These are phyloP conservation scores for Psidium guajava DNA, from an alignment of 345 rosid species.

Conservation along the genomic window DNA sequence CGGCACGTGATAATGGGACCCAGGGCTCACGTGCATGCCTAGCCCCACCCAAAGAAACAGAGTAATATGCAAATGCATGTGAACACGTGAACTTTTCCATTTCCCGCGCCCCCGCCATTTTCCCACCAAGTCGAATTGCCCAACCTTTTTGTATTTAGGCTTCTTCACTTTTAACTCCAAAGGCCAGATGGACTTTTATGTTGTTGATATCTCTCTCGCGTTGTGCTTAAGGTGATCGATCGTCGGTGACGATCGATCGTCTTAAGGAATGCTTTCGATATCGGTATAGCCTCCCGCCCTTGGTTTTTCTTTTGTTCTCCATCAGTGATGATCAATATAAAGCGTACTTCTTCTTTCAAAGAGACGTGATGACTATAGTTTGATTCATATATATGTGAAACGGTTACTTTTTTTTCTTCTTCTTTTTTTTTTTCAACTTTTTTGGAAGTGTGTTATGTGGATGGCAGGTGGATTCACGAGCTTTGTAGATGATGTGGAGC, in stretches of 20 bases:
- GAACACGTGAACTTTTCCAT: neutral
- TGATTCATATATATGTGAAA: accelerated
- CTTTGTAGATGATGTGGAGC: neutral
- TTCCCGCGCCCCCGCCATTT: neutral
- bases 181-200: neutral
- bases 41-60: neutral
- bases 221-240: neutral
- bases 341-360: accelerated
- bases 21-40: neutral
- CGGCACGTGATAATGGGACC: neutral
- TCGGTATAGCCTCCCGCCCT: neutral
- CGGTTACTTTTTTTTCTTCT: neutral
- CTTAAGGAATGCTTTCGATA: neutral
- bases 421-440: neutral
- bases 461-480: neutral
- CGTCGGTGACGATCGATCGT: neutral
- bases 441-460: neutral
- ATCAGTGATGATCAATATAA: neutral
- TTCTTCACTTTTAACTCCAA: neutral
- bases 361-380: neutral
- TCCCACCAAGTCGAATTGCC: neutral
- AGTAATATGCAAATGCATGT: too few relatives aligned
- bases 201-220: neutral
- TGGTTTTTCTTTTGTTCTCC: neutral
- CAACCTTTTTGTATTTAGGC: neutral